Evolutionary conservation across 345 rosid species (phyloP).

Genomic region (Linum usitatissimum): DNA sequence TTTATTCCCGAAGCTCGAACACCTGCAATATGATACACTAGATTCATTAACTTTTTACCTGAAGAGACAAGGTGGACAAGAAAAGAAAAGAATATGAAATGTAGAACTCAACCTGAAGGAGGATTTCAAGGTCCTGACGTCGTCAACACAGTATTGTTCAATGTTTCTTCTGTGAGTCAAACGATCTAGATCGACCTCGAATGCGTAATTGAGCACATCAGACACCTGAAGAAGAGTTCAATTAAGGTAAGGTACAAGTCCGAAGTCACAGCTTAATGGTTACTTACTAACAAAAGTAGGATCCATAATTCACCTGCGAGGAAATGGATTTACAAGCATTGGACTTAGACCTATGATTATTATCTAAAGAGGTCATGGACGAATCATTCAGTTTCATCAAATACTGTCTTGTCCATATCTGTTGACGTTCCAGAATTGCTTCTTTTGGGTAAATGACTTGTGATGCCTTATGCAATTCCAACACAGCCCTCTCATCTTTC

Average conservation of each 20-base stretch:
- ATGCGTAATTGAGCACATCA: conserved; percentile 45
- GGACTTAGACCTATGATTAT: not conserved
- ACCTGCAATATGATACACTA: conserved; percentile 26
- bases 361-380: conserved; percentile 7
- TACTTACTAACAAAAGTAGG: not conserved
- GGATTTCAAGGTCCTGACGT: conserved; percentile 41
- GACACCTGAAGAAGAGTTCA: conserved; percentile 42
- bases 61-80: not conserved
- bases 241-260: no score
- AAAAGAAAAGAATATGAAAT: not conserved
- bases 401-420: no score
- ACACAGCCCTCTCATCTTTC: not conserved
- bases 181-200: conserved; percentile 43
- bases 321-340: not conserved
- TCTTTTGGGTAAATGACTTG: conserved; percentile 10
- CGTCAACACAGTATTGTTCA: conserved; percentile 28
- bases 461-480: conserved; percentile 14
- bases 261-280: no score
- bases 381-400: not conserved
- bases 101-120: conserved; percentile 37
- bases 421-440: conserved; percentile 4
- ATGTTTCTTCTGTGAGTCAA: conserved; percentile 50
- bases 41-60: not conserved
- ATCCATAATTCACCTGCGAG: not conserved
- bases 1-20: conserved; percentile 23